Evolutionary conservation across 2,329 filamentous ascomycete genomes (phyloP).

Genomic region (Orbilia oligospora): DNA sequence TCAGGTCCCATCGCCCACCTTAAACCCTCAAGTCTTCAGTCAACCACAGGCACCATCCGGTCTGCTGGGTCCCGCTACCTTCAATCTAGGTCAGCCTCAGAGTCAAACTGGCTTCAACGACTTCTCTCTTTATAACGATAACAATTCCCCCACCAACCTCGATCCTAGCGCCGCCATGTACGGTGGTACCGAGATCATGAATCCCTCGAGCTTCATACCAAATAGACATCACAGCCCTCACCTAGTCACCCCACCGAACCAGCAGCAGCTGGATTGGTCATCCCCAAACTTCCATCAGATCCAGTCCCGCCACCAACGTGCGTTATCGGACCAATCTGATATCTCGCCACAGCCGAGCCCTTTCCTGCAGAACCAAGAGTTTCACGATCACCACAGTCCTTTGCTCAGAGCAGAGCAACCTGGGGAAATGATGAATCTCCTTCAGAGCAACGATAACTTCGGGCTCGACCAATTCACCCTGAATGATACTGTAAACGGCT

Average conservation of each 20-base stretch:
- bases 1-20: constrained; percentile 44
- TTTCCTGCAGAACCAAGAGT: constrained; percentile 62
- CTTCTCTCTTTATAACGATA: constrained; percentile 57
- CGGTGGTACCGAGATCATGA: constrained; percentile 59
- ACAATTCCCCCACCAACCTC: constrained; percentile 56
- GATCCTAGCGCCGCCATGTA: constrained; percentile 54
- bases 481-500: constrained; percentile 60
- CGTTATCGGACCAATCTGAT: constrained; percentile 62
- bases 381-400: constrained; percentile 62
- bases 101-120: constrained; percentile 49
- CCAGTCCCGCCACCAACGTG: constrained; percentile 56
- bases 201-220: constrained; percentile 51
- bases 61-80: constrained; percentile 31
- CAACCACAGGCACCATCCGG: constrained; percentile 33
- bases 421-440: constrained; percentile 64
- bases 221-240: constrained; percentile 55
- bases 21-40: constrained; percentile 59
- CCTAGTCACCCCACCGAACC: constrained; percentile 39
- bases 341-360: constrained; percentile 63
- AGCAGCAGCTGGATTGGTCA: constrained; percentile 59
- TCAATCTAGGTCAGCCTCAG: constrained; percentile 44
- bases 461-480: constrained; percentile 63
- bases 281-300: constrained; percentile 58
- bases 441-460: constrained; percentile 63
- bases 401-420: constrained; percentile 61